Base-by-base conservation (phyloP, 768 basidiomycete genomes). In the Suillus clintonianus region DNA sequence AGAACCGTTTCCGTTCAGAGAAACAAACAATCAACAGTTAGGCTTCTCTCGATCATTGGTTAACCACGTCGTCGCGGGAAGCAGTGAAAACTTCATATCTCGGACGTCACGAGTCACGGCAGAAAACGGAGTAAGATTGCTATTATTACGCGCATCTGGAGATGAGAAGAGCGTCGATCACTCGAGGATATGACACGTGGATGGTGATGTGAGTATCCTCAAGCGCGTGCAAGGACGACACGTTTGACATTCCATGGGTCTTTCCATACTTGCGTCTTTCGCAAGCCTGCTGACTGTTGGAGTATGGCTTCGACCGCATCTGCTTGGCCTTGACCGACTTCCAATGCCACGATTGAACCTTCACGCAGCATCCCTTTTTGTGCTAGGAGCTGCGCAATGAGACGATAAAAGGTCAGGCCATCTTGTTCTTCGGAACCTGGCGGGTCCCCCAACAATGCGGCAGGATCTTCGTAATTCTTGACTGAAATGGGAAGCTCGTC, bases 221-320 rank as follows among this genome's bases (percentile, higher is more conserved):
- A 80, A 69, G 75, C 75, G 71, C 72, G 80, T 27, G 81, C 89
- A 65, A 91, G 73, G 17, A 95, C 89, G 55, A 89, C 87, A 65
- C 94, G 85, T 63, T 89, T 82, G 67, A 84, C 85, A 54, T 85
- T 87, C 88, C 89, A 96, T 64, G 89, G 90, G 76, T 96, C 95
- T 64, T 74, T 73, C 94, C 93, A 95, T 42, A 92, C 83, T 70
- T 90, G 84, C 5, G 86, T 82, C 41, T 75, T 70, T 65, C 68
- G 69, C 53, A 92, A 72, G 43, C 77, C 71, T 48, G 81, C 83
- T n/a, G 79, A 78, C 17, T 74, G 62, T 61, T 73, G 76, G 68
- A 95, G 79, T 57, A 96, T 86, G 2, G 70, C 68, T 61, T 82
- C 72, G 22, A 96, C 94, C 2, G 77, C 81, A 3, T 76, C 70